A percentile compares a stretch with the other conserved stretches of the same genome.
phyloP scores from a whole-genome alignment of 2,329 filamentous ascomycete species.

The Verticillium tricorpus region DNA sequence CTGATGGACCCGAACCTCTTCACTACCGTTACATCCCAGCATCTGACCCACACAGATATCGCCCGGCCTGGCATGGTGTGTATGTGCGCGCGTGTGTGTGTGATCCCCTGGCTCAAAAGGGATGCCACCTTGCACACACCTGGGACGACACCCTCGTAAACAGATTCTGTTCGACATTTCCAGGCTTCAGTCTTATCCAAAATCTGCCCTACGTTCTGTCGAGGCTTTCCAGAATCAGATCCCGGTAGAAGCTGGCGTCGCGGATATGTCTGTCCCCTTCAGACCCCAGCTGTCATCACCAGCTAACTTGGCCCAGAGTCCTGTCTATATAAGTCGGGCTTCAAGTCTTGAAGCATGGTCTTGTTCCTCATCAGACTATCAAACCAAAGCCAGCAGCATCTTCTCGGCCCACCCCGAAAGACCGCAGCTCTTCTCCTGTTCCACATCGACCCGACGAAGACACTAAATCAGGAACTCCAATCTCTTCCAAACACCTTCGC shows the following conservation, averaged over 20 bases:
- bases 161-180: neutral
- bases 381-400: neutral
- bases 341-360: neutral
- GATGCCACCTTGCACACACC: neutral
- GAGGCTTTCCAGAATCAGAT: neutral
- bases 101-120: neutral
- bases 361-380: neutral
- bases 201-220: neutral
- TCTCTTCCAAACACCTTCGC: neutral
- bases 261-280: neutral
- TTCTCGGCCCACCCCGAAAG: neutral
- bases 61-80: neutral
- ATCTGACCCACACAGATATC: neutral
- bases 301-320: neutral
- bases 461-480: neutral
- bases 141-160: neutral
- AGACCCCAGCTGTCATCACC: neutral
- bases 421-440: neutral
- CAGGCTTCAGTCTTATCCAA: neutral
- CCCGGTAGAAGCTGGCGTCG: neutral
- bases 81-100: neutral
- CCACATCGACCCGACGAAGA: neutral
- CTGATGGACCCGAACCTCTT: neutral
- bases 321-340: neutral
- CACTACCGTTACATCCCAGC: neutral